Percentiles rank a stretch among this genome's conserved stretches.
Evolutionary conservation across 208 protist species (phyloP).

Genomic region (Trypanosoma theileri): DNA sequence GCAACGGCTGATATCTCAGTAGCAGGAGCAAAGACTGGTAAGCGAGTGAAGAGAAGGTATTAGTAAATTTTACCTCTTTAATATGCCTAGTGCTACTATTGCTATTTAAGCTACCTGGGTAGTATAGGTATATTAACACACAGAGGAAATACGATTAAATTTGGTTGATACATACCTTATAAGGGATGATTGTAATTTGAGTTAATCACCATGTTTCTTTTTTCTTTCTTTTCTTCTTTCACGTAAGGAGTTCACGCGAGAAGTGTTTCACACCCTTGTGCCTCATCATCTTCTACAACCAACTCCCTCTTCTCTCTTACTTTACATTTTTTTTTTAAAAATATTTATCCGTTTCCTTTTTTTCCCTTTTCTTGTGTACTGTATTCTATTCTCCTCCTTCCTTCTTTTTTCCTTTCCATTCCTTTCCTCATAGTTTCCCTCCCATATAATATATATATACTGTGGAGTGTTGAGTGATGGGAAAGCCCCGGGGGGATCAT

Average conservation of each 20-base stretch:
- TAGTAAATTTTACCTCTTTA: neutral
- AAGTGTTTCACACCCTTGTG: too few species aligned
- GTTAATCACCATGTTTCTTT: too few species aligned
- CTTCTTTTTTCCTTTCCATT: constrained; percentile 5
- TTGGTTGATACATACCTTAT: too few species aligned
- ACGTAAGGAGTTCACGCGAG: too few species aligned
- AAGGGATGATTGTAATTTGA: too few species aligned
- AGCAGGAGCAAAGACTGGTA: neutral
- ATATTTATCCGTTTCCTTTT: too few species aligned
- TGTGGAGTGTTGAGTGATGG: neutral
- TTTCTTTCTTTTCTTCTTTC: too few species aligned
- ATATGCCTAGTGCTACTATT: neutral
- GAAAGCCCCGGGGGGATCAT: constrained; percentile 7
- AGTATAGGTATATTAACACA: neutral
- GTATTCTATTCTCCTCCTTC: neutral
- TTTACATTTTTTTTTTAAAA: too few species aligned
- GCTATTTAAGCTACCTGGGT: neutral
- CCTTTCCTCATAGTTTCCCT: constrained; percentile 16
- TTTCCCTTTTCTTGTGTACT: neutral
- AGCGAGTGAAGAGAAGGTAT: constrained; percentile 20
- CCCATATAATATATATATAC: neutral
- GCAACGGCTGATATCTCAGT: neutral
- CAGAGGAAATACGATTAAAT: too few species aligned
- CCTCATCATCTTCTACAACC: too few species aligned
- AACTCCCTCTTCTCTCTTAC: too few species aligned